Evolutionary conservation across 192 early-diverging fungal genomes (phyloP), one percentile per base, ranked within the genome.

Genomic region (Coemansia sp.): DNA sequence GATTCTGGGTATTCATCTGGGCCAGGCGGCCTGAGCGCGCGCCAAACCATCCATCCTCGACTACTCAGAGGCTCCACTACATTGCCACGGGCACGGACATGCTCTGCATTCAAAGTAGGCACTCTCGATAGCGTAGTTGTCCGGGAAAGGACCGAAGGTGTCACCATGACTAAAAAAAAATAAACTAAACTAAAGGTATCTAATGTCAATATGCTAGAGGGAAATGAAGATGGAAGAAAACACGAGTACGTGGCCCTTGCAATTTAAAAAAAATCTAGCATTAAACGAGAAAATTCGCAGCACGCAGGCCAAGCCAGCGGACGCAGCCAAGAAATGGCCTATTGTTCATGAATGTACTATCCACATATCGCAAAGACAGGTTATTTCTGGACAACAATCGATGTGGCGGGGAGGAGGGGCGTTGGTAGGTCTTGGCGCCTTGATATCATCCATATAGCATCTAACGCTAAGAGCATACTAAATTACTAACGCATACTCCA

Each of bases 371-470:
- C 54, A 12, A 20, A 15, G 27, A 4, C 54, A 31, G 54, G 54
- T 59, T 59, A 59, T 59, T 59, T 59, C 29, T 59, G 55, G 55
- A n/a, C 34, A 24, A 59, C 55, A 59, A 59, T 59, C 9, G 1
- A 34, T 33, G 31, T 33, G 55, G 54, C 54, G 54, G 54, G 27
- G 27, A 27, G 27, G 27, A 27, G 27, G 27, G 27, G 10, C 0
- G 54, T 11, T 29, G 18, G 54, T 36, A 34, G 13, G 55, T 36
- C 55, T 59, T 59, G 55, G 55, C 55, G 55, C 29, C 55, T 59
- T 59, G 55, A 33, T 59, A 18, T 33, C 11, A n/a, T 16, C 57
- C 24, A 20, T 18, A 13, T 33, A 12, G 6, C 18, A 20, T 24
- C 47, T 47, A 51, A 0, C n/a, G 5, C n/a, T 22, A 18, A 18